Base-by-base conservation (phyloP, 108 stramenopile genomes). In the Nitzschia palea region DNA sequence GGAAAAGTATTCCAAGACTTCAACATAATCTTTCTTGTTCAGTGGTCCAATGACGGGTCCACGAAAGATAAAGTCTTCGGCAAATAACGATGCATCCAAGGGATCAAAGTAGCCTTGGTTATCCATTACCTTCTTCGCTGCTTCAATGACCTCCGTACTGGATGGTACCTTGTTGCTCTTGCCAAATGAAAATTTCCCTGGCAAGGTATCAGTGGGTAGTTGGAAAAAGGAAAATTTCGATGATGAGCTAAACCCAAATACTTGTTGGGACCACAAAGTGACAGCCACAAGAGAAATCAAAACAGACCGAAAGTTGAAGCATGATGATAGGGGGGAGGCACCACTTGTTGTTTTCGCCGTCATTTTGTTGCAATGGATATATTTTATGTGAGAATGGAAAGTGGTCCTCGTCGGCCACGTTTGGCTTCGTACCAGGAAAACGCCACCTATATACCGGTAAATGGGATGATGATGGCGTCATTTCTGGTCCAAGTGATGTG, bases 21-120 rank as follows among this genome's bases (percentile, higher is more conserved):
- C 55, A 2, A 70, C 17, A 32, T 74, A 79, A 55, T 87, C 86
- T n/a, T 62, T 53, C 43, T 79, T 81, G 51, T 69, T 80, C 0
- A 87, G 63, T 26, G 86, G 86, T 20, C 86, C 86, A 59, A 87
- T 72, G 2, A 58, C 35, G 1, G 83, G 83, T 9, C 86, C 83
- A 2, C 86, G 80, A 56, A 87, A 79, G 33, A 87, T 62, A 71
- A 81, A 87, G 50, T 87, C 78, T 3, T 73, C 72, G 31, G 72
- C 64, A 35, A 73, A 32, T 14, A 44, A 29, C 3, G 42, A 44
- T 37, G 30, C 66, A 18, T 67, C 66, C 22, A 56, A 4, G 4
- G 66, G 53, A 32, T 25, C 8, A 37, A 58, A 67, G 23, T 36
- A 67, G 6, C 66, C 66, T 29, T 14, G 9, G 14, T 31, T 34